Base-by-base conservation (phyloP, 2,329 filamentous ascomycete species). In the Fusarium caatingaense region DNA sequence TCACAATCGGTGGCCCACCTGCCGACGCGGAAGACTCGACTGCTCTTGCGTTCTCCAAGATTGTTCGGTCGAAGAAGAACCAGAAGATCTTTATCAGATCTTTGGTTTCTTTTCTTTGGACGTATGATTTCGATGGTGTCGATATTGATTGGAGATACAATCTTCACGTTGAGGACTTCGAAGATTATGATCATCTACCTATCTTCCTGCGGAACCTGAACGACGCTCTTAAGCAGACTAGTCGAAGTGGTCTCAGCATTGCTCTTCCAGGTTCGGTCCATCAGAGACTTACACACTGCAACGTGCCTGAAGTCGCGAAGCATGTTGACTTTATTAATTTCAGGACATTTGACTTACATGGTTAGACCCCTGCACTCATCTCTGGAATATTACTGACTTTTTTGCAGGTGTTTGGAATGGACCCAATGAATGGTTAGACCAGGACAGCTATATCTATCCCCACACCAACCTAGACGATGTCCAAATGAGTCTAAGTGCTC, bases 1-100 rank as follows among this genome's bases (percentile, higher is more conserved):
- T 59, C 3, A 3, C 48, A 6, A 61, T 85, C 8, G 82, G 82
- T 2, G 83, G 83, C 0, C 84, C 79, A 77, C 71, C 77, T 3
- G 80, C 83, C 46, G 81, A 76, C 49, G 79, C 84, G 72, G 40
- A n/a, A 1, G 76, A 76, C 11, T 72, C 74, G 3, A 77, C 72
- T 1, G 55, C 61, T 9, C 71, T 56, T 64, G 53, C 74, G 7
- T 81, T 80, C 34, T 69, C 28, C 9, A 23, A 62, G 2, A 62
- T 72, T n/a, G 50, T 45, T 21, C 11, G 3, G 0, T 58, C 53
- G 8, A 13, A 59, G 7, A 18, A 13, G 0, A 62, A 56, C 2
- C 48, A 46, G 8, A 53, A 45, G 1, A 23, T 21, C 1, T 69
- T 71, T 8, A 54, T 68, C 13, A 57, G 27, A 3, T 67, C 60